These are phyloP conservation scores for Saccharomycopsis lassenensis DNA, from an alignment of 805 yeast species.

Conservation along the genomic window DNA sequence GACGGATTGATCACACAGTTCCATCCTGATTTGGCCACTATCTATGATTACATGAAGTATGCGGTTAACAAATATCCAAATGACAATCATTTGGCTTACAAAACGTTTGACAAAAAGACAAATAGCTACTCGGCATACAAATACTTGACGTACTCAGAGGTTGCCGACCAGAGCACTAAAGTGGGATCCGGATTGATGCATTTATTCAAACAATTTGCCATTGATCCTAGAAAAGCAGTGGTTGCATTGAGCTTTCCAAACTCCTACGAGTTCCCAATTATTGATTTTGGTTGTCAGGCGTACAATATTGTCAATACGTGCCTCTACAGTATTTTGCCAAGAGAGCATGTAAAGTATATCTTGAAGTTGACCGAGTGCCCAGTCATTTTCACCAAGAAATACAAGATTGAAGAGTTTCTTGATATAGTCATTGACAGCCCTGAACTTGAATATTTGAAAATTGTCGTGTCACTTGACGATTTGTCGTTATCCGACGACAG, in stretches of 20 bases:
- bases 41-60: slow-evolving; percentile 1
- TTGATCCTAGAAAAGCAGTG: slow-evolving; percentile 30
- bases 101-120: neutral
- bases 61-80: neutral
- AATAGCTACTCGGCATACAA: neutral
- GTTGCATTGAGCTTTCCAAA: slow-evolving; percentile 40
- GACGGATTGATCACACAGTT: neutral
- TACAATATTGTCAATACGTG: slow-evolving; percentile 45
- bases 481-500: slow-evolving; percentile 5
- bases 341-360: slow-evolving; percentile 54
- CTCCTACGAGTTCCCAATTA: slow-evolving; percentile 53
- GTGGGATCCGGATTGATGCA: neutral
- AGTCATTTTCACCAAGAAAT: slow-evolving; percentile 33
- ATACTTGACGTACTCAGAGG: neutral
- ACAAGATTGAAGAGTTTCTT: slow-evolving; percentile 23
- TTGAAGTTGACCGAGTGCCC: slow-evolving; percentile 53
- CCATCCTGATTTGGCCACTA: slow-evolving; percentile 6
- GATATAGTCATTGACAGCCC: neutral
- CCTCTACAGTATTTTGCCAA: slow-evolving; percentile 45
- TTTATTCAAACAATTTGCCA: neutral
- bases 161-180: neutral
- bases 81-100: neutral
- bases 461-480: slow-evolving; percentile 2
- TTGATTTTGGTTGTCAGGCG: slow-evolving; percentile 56
- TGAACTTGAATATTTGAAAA: neutral